Evolutionary conservation across 2,329 filamentous ascomycete genomes (phyloP), one percentile per base, ranked within the genome.

Genomic region (Graphilbum ipis-grandicollis): DNA sequence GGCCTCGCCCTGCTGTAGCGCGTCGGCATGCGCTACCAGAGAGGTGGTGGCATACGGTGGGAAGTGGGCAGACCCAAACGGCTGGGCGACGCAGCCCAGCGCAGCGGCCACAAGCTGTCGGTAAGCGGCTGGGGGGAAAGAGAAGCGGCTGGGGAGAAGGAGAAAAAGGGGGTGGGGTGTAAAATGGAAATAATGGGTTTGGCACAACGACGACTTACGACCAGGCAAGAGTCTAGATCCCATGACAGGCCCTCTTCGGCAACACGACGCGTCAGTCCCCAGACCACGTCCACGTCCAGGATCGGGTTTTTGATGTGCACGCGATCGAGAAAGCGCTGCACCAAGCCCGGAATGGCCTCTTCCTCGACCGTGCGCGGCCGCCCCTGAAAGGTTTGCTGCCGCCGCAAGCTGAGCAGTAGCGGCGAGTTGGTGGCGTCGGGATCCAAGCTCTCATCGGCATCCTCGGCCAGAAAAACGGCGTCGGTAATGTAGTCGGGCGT

Each of bases 221-320:
- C 36, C 10, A 34, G 36, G 19, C 36, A 38, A 7, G 36, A 34
- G 14, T 19, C 30, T 3, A 26, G 25, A 19, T 38, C 31, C 36
- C 36, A 38, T 21, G 21, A n/a, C 23, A 34, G 18, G n/a, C 36
- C 36, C 9, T 34, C 13, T 8, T 38, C 36, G 18, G 31, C 25
- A 15, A 23, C 19, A 17, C 15, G 26, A 6, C 36, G 31, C 15
- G 17, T 31, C 14, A 17, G 19, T n/a, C n/a, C 14, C 15, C 28
- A n/a, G n/a, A 38, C 19, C 5, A 22, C 17, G 18, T 30, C 31
- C 18, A 34, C 36, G 32, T 38, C 36, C 23, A 38, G 36, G 26
- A 38, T 38, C 30, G 36, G 22, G 28, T 38, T 38, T 14, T 34
- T 33, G 23, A 25, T 34, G 31, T 38, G 36, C 6, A 38, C 37